phyloP scores from a whole-genome alignment of 805 yeast genomes.

The Citeromyces nyonsensis region DNA sequence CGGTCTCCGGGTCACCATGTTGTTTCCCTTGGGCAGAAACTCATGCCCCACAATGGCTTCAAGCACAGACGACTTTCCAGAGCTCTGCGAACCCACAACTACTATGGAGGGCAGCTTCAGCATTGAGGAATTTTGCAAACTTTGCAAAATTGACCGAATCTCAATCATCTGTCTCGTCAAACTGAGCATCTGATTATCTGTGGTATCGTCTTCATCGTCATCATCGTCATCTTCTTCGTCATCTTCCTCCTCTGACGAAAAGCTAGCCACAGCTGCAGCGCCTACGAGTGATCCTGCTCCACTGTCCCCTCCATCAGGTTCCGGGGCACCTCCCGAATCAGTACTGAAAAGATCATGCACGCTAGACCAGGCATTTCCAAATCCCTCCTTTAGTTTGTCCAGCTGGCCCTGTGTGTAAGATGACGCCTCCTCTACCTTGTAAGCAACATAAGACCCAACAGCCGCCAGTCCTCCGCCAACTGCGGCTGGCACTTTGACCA shows the following conservation, averaged over 20 bases:
- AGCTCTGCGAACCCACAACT: constrained; percentile 92
- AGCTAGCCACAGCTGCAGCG: constrained; percentile 30
- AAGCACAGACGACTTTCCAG: constrained; percentile 92
- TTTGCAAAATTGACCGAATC: constrained; percentile 64
- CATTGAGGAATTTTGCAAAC: constrained; percentile 58
- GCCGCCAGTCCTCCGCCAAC: constrained; percentile 89
- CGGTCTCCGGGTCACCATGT: constrained; percentile 97
- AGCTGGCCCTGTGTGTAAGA: constrained; percentile 54
- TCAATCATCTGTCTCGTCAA: constrained; percentile 95
- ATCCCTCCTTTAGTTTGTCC: constrained; percentile 42
- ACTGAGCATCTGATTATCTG: constrained; percentile 73
- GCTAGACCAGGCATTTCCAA: constrained; percentile 35
- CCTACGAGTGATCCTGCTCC: constrained; percentile 36
- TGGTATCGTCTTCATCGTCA: constrained; percentile 29
- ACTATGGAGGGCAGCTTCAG: constrained; percentile 87
- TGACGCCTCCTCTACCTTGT: constrained; percentile 82
- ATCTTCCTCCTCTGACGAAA: constrained; percentile 16
- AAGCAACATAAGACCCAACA: constrained; percentile 84
- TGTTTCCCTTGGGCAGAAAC: constrained; percentile 90
- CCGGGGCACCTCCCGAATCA: constrained; percentile 15
- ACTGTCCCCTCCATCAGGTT: constrained; percentile 8
- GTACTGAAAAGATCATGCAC: constrained; percentile 25
- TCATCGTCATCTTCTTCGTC: constrained; percentile 29
- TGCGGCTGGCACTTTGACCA: constrained; percentile 57
- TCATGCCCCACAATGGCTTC: constrained; percentile 98